Evolutionary conservation across 495 filamentous ascomycete genomes (phyloP), one percentile per base, ranked within the genome.

Genomic region (Hypoxylon fragiforme): DNA sequence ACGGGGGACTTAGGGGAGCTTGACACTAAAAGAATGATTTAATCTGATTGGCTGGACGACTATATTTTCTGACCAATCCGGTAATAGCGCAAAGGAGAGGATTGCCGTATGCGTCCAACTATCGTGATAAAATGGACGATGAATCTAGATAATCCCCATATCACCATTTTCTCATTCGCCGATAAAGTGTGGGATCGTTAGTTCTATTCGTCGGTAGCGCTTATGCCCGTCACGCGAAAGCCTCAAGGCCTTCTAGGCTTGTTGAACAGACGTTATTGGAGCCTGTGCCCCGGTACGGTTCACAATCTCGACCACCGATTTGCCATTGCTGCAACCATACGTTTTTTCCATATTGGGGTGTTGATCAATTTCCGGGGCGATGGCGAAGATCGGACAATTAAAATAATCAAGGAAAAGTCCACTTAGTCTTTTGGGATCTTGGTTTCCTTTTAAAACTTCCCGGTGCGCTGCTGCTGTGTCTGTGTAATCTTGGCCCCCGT

Each of bases 11-110:
- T n/a, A 41, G 19, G 46, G 14, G 41, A 32, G 14, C 7, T 2
- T 28, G 24, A 28, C 14, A 38, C 36, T 43, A 51, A 16, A 6
- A 26, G 14, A 13, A 52, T 37, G 19, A 28, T 42, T 20, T 7
- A 24, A 13, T 47, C 24, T 51, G 22, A 56, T 61, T 61, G 57
- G 57, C 34, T 24, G 7, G 36, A 6, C 0, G 15, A 6, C 18
- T 8, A 9, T 42, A 34, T 34, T 48, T 56, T 52, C 19, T 38
- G 37, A 56, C 57, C 46, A 61, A 61, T 56, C 51, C 42, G 42
- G 47, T 3, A 55, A 56, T 26, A 42, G 18, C 13, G n/a, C 32
- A 44, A 32, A 22, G 44, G 16, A 22, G 16, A 39, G 16, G 21
- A 14, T 26, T 32, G 12, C 28, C 14, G 44, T 38, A 12, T n/a